A percentile compares a stretch with the other conserved stretches of the same genome.
Evolutionary conservation across 2,329 filamentous ascomycete genomes (phyloP).

Genomic region (Aspergillus neotritici): DNA sequence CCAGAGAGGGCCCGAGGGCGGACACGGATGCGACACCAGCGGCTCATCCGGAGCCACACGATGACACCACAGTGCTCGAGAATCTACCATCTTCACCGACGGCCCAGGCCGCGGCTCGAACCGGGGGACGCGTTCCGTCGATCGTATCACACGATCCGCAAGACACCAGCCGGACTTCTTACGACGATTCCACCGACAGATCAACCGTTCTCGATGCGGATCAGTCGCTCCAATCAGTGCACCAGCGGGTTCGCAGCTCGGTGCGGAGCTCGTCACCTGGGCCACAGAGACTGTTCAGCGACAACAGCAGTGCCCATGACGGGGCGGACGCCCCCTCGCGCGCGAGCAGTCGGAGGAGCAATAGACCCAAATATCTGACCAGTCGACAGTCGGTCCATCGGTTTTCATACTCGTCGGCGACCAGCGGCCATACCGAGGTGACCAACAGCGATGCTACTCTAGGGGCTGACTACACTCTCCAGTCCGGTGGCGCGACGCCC

Average conservation of each 20-base stretch:
- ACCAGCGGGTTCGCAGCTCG: conserved; percentile 21
- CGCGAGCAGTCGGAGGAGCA: conserved; percentile 29
- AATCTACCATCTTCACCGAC: conserved; percentile 42
- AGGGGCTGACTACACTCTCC: conserved; percentile 73
- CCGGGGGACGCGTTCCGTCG: conserved; percentile 36
- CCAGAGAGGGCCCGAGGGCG: conserved; percentile 11
- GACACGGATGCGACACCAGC: conserved; percentile 18
- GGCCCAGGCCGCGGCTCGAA: conserved; percentile 39
- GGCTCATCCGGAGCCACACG: conserved; percentile 15
- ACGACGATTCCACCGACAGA: conserved; percentile 18
- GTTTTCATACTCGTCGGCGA: conserved; percentile 53
- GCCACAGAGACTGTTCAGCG: conserved; percentile 21
- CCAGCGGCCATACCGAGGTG: conserved; percentile 53
- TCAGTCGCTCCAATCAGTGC: conserved; percentile 23
- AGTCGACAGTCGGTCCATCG: conserved; percentile 53
- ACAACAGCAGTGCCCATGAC: conserved; percentile 23
- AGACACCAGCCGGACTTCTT: conserved; percentile 17
- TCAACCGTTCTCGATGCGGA: conserved; percentile 17
- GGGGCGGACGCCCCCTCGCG: conserved; percentile 14
- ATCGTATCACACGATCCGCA: conserved; percentile 16
- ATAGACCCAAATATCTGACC: conserved; percentile 52
- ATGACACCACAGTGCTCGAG: conserved; percentile 36
- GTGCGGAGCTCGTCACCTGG: conserved; percentile 26
- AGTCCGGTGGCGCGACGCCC: conserved; percentile 71
- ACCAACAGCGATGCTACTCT: conserved; percentile 67